A percentile compares a stretch with the other conserved stretches of the same genome.
Evolutionary conservation across 2,329 filamentous ascomycete genomes (phyloP).

Genomic region (Bipolaris cookei): DNA sequence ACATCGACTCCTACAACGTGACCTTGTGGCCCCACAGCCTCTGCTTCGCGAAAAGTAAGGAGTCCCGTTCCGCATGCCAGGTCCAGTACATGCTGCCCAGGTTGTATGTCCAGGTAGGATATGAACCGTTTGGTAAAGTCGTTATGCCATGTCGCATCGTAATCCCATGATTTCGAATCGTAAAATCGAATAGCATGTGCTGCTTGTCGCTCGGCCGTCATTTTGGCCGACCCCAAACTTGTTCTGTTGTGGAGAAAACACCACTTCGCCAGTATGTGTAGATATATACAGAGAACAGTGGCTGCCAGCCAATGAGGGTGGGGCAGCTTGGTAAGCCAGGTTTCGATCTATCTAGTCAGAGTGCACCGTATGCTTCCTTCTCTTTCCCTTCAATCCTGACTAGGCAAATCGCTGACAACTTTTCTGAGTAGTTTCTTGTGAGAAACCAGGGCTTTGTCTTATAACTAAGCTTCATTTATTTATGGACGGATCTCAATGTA

Average conservation of each 20-base stretch:
- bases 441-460: background rate
- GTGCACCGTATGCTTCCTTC: constrained; percentile 1
- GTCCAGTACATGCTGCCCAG: constrained; percentile 53
- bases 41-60: constrained; percentile 48
- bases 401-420: background rate
- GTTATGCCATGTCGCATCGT: constrained; percentile 53
- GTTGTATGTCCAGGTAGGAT: constrained; percentile 37
- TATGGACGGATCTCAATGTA: background rate
- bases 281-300: background rate
- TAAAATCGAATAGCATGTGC: constrained; percentile 45
- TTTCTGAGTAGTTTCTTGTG: background rate
- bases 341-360: constrained; percentile 12
- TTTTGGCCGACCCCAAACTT: constrained; percentile 5
- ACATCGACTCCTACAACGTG: constrained; percentile 53
- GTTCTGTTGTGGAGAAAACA: background rate
- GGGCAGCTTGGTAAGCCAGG: constrained; percentile 1
- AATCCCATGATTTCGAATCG: constrained; percentile 43
- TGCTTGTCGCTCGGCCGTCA: constrained; percentile 32
- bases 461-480: background rate
- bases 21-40: constrained; percentile 49
- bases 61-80: constrained; percentile 57
- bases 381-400: background rate
- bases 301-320: constrained; percentile 6
- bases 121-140: constrained; percentile 50
- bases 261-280: background rate